A percentile compares a stretch with the other conserved stretches of the same genome.
Conservation (phyloP, 31 red algal species). For the Odonthalia washingtoniensis region DNA sequence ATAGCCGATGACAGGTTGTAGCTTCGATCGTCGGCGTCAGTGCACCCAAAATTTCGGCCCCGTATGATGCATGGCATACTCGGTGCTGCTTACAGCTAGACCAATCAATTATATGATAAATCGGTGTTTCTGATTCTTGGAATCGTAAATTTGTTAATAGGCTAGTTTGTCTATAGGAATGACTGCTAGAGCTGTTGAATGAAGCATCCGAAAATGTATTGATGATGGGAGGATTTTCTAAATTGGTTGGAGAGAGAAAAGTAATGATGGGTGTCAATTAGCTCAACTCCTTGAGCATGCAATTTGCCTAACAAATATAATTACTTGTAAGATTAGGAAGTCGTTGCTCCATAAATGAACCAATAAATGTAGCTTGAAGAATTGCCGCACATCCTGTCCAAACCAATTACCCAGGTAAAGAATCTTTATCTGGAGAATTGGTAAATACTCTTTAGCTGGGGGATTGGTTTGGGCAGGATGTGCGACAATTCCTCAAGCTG, state of each 20-base stretch:
- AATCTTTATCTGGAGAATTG: too few relatives aligned
- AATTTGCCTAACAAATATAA: conserved; percentile 29
- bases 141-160: conserved; percentile 22
- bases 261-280: neutral
- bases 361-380: conserved; percentile 16
- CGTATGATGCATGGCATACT: conserved; percentile 35
- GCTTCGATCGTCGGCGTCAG: conserved; percentile 16
- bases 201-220: conserved; percentile 50
- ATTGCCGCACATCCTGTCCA: conserved; percentile 1
- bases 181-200: conserved; percentile 34
- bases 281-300: conserved; percentile 25
- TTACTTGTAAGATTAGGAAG: neutral
- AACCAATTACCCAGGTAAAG: neutral
- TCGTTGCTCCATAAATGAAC: neutral
- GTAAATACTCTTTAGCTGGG: too few relatives aligned
- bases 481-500: too few relatives aligned
- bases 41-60: conserved; percentile 50
- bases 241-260: neutral
- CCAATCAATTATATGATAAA: conserved; percentile 56
- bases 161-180: conserved; percentile 54
- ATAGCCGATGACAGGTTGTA: conserved; percentile 20
- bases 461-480: too few relatives aligned
- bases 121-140: neutral
- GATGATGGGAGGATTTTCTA: neutral
- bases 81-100: conserved; percentile 33